These are phyloP conservation scores for Ustilago trichophora DNA, from an alignment of 1,284 basidiomycete genomes.

Conservation along the genomic window DNA sequence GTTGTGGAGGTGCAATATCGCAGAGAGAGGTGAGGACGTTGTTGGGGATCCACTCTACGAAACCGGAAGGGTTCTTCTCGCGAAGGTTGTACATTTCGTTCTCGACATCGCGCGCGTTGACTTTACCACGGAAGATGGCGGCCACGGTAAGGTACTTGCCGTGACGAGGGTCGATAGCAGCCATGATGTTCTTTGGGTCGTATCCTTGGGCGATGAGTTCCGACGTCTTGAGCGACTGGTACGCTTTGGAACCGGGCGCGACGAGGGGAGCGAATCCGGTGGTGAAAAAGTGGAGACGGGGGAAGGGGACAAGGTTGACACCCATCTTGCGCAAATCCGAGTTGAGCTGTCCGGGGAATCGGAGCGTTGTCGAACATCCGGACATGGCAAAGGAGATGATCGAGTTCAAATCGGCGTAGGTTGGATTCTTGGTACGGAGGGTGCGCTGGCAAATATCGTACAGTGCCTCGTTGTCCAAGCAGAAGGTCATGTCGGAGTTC, in stretches of 20 bases:
- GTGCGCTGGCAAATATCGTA: constrained; percentile 84
- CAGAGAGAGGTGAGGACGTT: constrained; percentile 65
- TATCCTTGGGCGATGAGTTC: constrained; percentile 61
- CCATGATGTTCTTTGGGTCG: constrained; percentile 68
- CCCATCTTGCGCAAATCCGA: constrained; percentile 92
- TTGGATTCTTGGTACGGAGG: constrained; percentile 74
- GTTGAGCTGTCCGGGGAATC: constrained; percentile 94
- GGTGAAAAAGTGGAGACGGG: constrained; percentile 67
- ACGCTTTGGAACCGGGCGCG: constrained; percentile 69
- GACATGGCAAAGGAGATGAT: constrained; percentile 98
- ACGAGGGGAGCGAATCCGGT: constrained; percentile 65
- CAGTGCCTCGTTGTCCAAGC: constrained; percentile 93
- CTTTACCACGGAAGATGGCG: constrained; percentile 80
- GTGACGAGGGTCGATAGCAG: constrained; percentile 85
- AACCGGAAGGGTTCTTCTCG: constrained; percentile 58
- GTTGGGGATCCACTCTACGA: constrained; percentile 67
- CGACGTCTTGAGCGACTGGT: constrained; percentile 67
- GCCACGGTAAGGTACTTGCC: constrained; percentile 87
- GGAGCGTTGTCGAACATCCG: constrained; percentile 92
- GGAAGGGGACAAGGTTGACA: constrained; percentile 78
- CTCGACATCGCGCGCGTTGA: constrained; percentile 68
- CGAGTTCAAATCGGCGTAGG: constrained; percentile 67
- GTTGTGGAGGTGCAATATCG: constrained; percentile 60
- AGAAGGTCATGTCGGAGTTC: constrained; percentile 84
- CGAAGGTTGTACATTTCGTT: constrained; percentile 65